Base-by-base conservation (phyloP, 306 rosid genomes). In the Chamaecrista fasciculata region DNA sequence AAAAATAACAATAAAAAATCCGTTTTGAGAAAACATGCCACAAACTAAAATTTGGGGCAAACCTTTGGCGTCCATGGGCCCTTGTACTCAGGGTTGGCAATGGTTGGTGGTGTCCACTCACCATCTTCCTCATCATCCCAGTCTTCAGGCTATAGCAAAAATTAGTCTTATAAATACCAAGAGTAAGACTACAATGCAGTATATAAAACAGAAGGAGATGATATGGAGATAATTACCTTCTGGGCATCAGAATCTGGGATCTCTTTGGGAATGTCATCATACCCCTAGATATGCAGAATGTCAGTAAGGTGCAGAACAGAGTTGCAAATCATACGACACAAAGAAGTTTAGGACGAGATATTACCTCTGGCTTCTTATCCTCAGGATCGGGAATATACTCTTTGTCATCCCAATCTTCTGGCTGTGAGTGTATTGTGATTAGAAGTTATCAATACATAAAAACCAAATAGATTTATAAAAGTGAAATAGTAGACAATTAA, bases 61-160 rank as follows among this genome's bases (percentile, higher is more conserved):
- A 93, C 98, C 98, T 93, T 90, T 58, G 96, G 78, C 72, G 73
- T 81, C 98, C 98, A 93, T 80, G 90, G 91, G 65, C 98, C 98
- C 83, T 88, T 90, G 91, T 90, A 93, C 47, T 90, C 98, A 9
- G 98, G 98, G 75, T 93, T 93, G 73, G 98, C 78, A 70, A 86
- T 82, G 81, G 98, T 93, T 76, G 98, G 98, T 66, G 94, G 58
- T 0, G 96, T 89, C 98, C 98, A 93, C 81, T 93, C 96, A 77
- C 98, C 98, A 82, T 93, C 98, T 84, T 93, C 98, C 82, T 88
- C 97, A 70, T 93, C 98, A 85, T 93, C 98, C 98, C 98, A 93
- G 62, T 93, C 98, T 76, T 93, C 97, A 0, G 98, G 97, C 98
- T 93, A 82, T 72, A 79, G 51, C 42, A 71, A 70, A 67, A 73